Evolutionary conservation across 2,329 filamentous ascomycete genomes (phyloP), one percentile per base, ranked within the genome.

Genomic region (Talaromyces amestolkiae): DNA sequence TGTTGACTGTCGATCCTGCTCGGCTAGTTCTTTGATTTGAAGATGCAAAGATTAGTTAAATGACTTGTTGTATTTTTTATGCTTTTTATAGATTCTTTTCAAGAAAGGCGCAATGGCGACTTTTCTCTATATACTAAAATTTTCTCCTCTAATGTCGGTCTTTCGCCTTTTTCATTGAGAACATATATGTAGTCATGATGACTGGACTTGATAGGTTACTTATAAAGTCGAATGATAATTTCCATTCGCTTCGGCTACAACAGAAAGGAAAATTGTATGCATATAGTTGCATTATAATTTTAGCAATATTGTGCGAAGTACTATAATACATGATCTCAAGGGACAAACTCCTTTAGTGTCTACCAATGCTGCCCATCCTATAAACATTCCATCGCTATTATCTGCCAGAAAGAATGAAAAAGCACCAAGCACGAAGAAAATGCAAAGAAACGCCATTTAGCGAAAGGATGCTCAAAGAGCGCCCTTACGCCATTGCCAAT

Each of bases 1-100:
- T 94, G 31, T 79, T 99, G 70, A 92, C 96, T 79, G 84, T 87
- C 69, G 90, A 95, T 78, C 92, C 92, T 15, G 91, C 89, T 39
- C 85, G 89, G 72, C 79, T 96, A 73, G 86, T 96, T 39, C 73
- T 86, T 70, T 85, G 63, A 67, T 33, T 51, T 33, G 49, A 33
- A 2, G 15, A 31, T 53, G 27, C 24, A 37, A 51, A 24, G 27
- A 41, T 13, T 37, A n/a, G n/a, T 9, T 37, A 7, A 37, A 56
- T 56, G 11, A 22, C 8, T 22, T 3, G n/a, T 39, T 22, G 33
- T 56, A 22, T 35, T 56, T 53, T 54, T 56, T 37, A 22, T 56
- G 15, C 27, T 31, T 31, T 7, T 31, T 35, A 22, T 35, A 54
- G 51, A 35, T 19, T 54, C 24, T 60, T 3, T 6, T 31, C 27